Evolutionary conservation across 306 rosid species (phyloP), one percentile per base, ranked within the genome.

Genomic region (Senna siamea): DNA sequence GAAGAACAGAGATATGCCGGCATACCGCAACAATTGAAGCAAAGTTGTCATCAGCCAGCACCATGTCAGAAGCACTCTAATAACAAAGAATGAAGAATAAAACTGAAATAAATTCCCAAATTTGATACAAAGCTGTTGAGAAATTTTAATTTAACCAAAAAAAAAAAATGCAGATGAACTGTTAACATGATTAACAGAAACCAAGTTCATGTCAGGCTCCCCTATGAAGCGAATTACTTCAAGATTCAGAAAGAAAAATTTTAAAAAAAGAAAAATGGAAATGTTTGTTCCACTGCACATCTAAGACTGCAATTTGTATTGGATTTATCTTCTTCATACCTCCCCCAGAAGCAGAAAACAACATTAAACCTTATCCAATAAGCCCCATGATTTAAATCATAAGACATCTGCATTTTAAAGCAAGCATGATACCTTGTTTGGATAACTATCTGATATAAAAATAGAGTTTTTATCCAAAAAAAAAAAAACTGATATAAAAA

Each of bases 21-120:
- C 82, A 41, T 87, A 93, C 98, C 72, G 98, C 97, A 74, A 93
- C 98, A 70, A 93, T 93, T 5, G 97, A 85, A 69, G 98, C 98
- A 77, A 93, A 93, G 79, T 93, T 93, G 81, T 93, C 98, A 83
- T 93, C 96, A 18, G 96, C 96, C 85, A 93, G 86, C 58, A 93
- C 98, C 98, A 93, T 93, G 85, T 93, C 98, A 9, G 98, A 85
- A 60, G 98, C 98, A 82, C 96, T 93, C 97, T 93, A 80, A 58
- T 78, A 76, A 53, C 56, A 75, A 61, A 66, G 12, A 59, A 38
- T 38, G 48, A 63, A 67, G 28, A 17, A 56, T 59, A 71, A 62
- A 20, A 62, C 18, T 62, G 68, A 18, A 19, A 62, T 17, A 37
- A 51, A 51, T 51, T 51, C 56, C 26, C 4, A 19, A 0, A 62